Evolutionary conservation across 352 stramenopile genomes (phyloP).

Genomic region (Globisporangium takayamanum): DNA sequence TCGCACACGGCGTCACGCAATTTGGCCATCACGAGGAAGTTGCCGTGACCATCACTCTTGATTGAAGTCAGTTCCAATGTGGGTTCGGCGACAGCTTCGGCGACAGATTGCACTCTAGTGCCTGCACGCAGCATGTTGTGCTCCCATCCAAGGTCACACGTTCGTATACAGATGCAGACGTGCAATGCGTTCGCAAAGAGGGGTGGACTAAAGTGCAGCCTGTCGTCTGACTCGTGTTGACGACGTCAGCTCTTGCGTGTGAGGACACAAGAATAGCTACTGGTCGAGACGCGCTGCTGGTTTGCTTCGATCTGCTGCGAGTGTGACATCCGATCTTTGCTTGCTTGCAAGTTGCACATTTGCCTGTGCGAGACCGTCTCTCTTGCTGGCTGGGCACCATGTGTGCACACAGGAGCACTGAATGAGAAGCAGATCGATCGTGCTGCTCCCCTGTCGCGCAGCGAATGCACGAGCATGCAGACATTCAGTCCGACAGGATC

Average conservation of each 20-base stretch:
- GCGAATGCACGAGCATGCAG: not conserved
- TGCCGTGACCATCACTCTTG: slow-evolving; percentile 6
- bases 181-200: not conserved
- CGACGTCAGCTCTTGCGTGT: not conserved
- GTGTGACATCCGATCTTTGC: not conserved
- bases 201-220: not conserved
- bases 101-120: not conserved
- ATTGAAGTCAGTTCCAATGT: slow-evolving; percentile 2
- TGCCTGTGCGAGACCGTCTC: not conserved
- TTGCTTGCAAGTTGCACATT: not conserved
- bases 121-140: not conserved
- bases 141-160: not conserved
- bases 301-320: not conserved
- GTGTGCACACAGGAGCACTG: not conserved
- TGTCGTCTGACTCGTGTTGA: not conserved
- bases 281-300: too few species aligned
- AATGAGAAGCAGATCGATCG: not conserved
- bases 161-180: not conserved
- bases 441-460: not conserved
- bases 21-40: slow-evolving; percentile 3
- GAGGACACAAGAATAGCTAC: not conserved
- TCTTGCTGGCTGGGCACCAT: not conserved
- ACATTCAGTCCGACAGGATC: not conserved
- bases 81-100: not conserved
- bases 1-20: not conserved